These are phyloP conservation scores for Populus nigra DNA, from an alignment of 345 rosid species.

Conservation along the genomic window DNA sequence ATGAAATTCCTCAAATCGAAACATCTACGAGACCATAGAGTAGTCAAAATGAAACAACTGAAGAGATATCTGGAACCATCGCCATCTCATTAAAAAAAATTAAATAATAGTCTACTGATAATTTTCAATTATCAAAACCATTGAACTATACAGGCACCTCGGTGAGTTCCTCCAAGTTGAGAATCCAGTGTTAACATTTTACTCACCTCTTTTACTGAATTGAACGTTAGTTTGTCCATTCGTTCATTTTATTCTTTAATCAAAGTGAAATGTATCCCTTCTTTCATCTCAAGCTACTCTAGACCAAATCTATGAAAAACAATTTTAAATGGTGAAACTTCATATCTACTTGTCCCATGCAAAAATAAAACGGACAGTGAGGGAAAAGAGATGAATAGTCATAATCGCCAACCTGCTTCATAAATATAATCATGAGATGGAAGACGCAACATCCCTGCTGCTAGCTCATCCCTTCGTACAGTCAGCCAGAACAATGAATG, in stretches of 20 bases:
- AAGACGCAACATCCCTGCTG: constrained; percentile 11
- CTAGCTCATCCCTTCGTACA: constrained; percentile 5
- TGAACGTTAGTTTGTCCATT: neutral
- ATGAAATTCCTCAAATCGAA: neutral
- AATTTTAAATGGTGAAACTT: neutral
- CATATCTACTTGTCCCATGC: neutral
- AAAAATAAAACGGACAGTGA: neutral
- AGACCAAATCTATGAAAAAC: constrained; percentile 14
- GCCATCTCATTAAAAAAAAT: neutral
- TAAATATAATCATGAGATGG: neutral
- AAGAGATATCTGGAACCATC: neutral
- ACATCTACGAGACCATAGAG: neutral
- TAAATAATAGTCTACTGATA: neutral
- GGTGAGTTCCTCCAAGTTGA: neutral
- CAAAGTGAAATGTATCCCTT: constrained; percentile 9
- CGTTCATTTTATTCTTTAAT: neutral
- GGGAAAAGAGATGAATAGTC: constrained; percentile 6
- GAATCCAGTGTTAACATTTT: neutral
- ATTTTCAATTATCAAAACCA: neutral
- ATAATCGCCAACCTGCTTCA: constrained; percentile 15
- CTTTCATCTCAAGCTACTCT: constrained; percentile 16
- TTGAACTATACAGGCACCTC: neutral
- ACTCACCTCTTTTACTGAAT: constrained; percentile 15
- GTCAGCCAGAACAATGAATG: constrained; percentile 12
- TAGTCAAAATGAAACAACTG: neutral